Percentiles rank a stretch among this genome's conserved stretches.
Evolutionary conservation across 306 rosid genomes (phyloP).

Genomic region (Cajanus cajan): DNA sequence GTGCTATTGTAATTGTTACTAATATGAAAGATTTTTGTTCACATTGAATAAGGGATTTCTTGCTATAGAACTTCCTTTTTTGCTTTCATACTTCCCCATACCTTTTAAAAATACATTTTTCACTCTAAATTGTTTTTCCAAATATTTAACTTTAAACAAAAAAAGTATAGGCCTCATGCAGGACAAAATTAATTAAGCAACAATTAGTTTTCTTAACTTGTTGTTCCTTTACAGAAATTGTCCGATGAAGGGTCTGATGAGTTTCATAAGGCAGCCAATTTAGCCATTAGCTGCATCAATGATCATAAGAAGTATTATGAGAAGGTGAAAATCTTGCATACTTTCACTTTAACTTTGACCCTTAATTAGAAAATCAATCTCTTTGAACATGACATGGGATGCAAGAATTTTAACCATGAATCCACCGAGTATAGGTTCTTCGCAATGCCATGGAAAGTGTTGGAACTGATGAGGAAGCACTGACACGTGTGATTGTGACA

Average conservation of each 20-base stretch:
- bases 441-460: conserved; percentile 54
- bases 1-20: too few relatives aligned
- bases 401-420: background rate
- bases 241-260: conserved; percentile 44
- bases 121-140: background rate
- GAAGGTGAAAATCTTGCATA: conserved; percentile 45
- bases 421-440: conserved; percentile 39
- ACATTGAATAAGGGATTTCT: too few relatives aligned
- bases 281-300: conserved; percentile 64
- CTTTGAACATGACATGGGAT: background rate
- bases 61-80: background rate
- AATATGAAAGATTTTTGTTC: too few relatives aligned
- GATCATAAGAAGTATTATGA: conserved; percentile 73
- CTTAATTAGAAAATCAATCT: background rate
- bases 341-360: background rate
- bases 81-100: background rate
- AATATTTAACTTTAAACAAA: background rate
- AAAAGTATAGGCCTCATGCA: background rate
- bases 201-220: background rate
- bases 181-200: background rate
- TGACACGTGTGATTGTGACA: conserved; percentile 71
- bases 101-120: background rate
- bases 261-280: conserved; percentile 50
- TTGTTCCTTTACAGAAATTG: conserved; percentile 45
- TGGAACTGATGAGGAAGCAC: conserved; percentile 68